Base-by-base conservation (phyloP, 1,284 basidiomycete species). In the Entoloma clypeatum region DNA sequence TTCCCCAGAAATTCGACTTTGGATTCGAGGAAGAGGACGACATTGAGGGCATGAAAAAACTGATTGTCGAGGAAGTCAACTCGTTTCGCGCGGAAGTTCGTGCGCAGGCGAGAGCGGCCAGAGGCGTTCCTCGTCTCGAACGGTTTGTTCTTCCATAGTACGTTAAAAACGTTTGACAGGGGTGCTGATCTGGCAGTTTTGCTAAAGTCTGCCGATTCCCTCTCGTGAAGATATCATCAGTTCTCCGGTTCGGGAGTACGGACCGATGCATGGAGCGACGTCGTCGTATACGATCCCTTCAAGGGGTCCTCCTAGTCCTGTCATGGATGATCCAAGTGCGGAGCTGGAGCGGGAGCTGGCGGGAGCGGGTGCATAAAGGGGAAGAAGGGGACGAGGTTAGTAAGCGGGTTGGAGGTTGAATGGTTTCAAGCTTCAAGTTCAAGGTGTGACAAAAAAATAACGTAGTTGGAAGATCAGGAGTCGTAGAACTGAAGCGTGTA, bases 21-120 rank as follows among this genome's bases (percentile, higher is more conserved):
- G 77, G 83, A n/a, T 99, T 99, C 53, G 96, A 99, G 66, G 84
- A 86, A 49, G 95, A 98, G 63, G 95, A 99, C 51, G 83, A 85
- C 39, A 93, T 94, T 45, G 91, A 96, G 41, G 96, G 96, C 14
- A 99, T 99, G 96, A 92, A 95, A 67, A 79, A 79, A 51, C 67
- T 99, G 55, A 99, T 99, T 54, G 80, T 98, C 10, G 81, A 95
- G 26, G 95, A 99, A 66, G 94, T 98, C 26, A 83, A 82, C 47
- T 65, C 72, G 13, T 96, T 96, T 77, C 78, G 92, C 23, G 74
- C 81, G n/a, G 84, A 92, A 58, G 92, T 96, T 3, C 77, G 92
- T 37, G 71, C 74, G 10, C 86, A 87, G 52, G 81, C 83, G n/a
- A 73, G 84, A 39, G 75, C 78, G 1, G 64, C 79, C 8, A 76